Percentiles rank a stretch among this genome's conserved stretches.
Conservation (phyloP, 495 filamentous ascomycete species). For the Elaphomyces granulatus region DNA sequence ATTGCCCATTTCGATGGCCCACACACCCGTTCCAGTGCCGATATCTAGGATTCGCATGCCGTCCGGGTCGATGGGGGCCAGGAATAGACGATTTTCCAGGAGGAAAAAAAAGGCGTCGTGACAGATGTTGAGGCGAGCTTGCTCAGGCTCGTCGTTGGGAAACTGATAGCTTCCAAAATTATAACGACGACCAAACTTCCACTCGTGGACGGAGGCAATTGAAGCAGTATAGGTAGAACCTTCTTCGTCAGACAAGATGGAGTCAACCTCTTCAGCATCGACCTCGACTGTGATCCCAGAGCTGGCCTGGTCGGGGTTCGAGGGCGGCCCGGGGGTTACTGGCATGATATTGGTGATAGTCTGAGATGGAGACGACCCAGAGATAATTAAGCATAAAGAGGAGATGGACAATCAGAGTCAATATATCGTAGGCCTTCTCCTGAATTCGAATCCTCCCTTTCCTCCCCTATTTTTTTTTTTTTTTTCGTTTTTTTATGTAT, state of each 20-base stretch:
- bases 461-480: no score
- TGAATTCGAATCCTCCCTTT: no score
- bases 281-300: conserved; percentile 1
- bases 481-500: no score
- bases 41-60: conserved; percentile 5
- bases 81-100: neutral
- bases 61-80: conserved; percentile 11
- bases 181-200: conserved; percentile 14
- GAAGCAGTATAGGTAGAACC: conserved; percentile 8
- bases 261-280: neutral
- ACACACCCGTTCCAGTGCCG: conserved; percentile 37
- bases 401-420: no score
- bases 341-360: no score
- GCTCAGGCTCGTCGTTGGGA: conserved; percentile 18
- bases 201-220: conserved; percentile 17
- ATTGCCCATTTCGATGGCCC: conserved; percentile 23
- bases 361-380: no score
- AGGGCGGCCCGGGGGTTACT: no score
- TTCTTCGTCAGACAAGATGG: neutral
- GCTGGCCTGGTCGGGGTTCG: no score
- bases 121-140: conserved; percentile 16
- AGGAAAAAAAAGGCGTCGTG: conserved; percentile 10
- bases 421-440: no score
- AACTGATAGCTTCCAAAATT: conserved; percentile 12
- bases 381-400: no score